Conservation (phyloP, 2,329 filamentous ascomycete genomes). For the Cladophialophora bantiana region DNA sequence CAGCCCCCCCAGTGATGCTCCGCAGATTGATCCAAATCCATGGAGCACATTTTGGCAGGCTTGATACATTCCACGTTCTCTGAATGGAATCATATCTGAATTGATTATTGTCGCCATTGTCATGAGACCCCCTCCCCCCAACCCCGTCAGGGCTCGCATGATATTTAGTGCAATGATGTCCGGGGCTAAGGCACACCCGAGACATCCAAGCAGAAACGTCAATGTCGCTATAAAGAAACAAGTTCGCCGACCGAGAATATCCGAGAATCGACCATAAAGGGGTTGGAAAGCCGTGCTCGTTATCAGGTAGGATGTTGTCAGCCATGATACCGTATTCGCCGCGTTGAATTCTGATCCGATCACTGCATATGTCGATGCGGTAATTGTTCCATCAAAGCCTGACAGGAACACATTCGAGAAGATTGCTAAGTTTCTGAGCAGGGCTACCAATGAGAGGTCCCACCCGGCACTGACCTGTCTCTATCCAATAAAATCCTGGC, state of each 20-base stretch:
- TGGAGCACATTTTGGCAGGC: conserved; percentile 66
- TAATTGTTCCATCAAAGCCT: conserved; percentile 58
- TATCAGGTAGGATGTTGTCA: conserved; percentile 71
- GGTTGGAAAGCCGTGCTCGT: conserved; percentile 71
- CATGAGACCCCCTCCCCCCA: conserved; percentile 68
- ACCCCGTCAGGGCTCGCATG: conserved; percentile 66
- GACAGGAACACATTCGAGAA: conserved; percentile 71
- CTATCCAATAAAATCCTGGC: conserved; percentile 67
- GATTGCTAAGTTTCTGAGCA: no score
- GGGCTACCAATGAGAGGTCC: no score
- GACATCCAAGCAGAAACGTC: conserved; percentile 62
- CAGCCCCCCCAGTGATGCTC: conserved; percentile 67
- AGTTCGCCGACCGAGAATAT: conserved; percentile 67
- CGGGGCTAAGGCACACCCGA: conserved; percentile 65
- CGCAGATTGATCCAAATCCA: conserved; percentile 68
- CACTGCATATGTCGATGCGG: conserved; percentile 53
- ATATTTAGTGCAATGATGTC: conserved; percentile 66
- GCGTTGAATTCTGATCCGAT: conserved; percentile 58
- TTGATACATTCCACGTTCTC: conserved; percentile 63
- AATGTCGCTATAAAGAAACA: conserved; percentile 62
- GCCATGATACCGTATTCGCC: conserved; percentile 54
- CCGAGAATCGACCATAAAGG: conserved; percentile 68
- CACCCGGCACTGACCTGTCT: conserved; percentile 60
- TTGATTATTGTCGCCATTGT: conserved; percentile 69
- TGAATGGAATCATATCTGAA: conserved; percentile 65